A percentile compares a stretch with the other conserved stretches of the same genome.
phyloP scores from a whole-genome alignment of 768 basidiomycete species.

The Collybia sp. region DNA sequence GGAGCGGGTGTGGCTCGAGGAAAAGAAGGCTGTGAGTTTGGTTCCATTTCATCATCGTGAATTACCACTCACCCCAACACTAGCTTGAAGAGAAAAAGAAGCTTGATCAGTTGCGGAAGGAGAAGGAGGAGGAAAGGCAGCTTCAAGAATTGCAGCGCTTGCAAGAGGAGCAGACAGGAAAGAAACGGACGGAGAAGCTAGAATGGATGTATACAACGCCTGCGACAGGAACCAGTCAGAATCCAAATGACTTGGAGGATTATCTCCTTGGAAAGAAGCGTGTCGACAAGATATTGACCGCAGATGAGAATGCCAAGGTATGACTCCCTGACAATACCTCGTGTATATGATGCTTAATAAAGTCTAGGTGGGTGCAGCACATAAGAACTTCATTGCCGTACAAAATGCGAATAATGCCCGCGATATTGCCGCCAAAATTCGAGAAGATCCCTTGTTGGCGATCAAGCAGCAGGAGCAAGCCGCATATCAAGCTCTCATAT shows the following conservation, averaged over 20 bases:
- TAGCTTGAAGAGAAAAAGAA: conserved; percentile 99
- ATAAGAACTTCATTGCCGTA: conserved; percentile 91
- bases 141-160: conserved; percentile 93
- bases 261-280: conserved; percentile 97
- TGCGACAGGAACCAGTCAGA: conserved; percentile 81
- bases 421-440: conserved; percentile 89
- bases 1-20: conserved; percentile 99
- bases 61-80: conserved; percentile 10
- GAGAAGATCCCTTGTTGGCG: conserved; percentile 94
- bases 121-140: conserved; percentile 96
- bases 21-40: conserved; percentile 84
- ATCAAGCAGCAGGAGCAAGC: conserved; percentile 99
- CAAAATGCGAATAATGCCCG: conserved; percentile 91
- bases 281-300: conserved; percentile 92
- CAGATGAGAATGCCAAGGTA: conserved; percentile 89
- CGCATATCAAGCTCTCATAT: conserved; percentile 80
- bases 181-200: conserved; percentile 88
- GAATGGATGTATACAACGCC: conserved; percentile 99
- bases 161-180: conserved; percentile 94
- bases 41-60: neutral
- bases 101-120: conserved; percentile 92
- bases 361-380: conserved; percentile 70
- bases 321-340: conserved; percentile 8
- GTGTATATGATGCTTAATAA: neutral
- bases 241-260: conserved; percentile 90